phyloP scores from a whole-genome alignment of 176 grass and related monocot species.

The Pharus latifolius region DNA sequence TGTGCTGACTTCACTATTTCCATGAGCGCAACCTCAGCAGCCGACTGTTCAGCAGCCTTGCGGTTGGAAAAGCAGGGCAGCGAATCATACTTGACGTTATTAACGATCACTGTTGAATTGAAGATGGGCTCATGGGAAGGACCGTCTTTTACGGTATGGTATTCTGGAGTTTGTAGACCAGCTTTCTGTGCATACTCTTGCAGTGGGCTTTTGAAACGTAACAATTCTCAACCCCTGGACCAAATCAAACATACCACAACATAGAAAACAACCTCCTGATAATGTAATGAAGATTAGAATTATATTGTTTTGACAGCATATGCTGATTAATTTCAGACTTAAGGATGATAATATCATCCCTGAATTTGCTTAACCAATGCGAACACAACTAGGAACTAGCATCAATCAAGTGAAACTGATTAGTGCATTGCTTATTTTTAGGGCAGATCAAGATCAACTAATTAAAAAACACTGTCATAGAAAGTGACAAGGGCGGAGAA shows the following conservation, averaged over 20 bases:
- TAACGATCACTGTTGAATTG: conserved; percentile 68
- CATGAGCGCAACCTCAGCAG: conserved; percentile 68
- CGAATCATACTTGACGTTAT: conserved; percentile 57
- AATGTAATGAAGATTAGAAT: no score
- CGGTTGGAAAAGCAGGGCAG: conserved; percentile 75
- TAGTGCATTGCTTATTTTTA: no score
- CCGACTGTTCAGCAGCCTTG: conserved; percentile 82
- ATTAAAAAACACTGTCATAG: no score
- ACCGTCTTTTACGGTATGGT: conserved; percentile 75
- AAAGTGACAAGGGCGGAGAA: no score
- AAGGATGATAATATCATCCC: no score
- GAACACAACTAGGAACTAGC: no score
- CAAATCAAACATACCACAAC: background rate
- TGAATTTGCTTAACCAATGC: no score
- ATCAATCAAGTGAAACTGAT: no score
- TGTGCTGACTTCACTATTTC: conserved; percentile 16
- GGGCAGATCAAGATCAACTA: no score
- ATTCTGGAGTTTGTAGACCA: conserved; percentile 61
- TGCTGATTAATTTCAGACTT: no score
- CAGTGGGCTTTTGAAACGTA: conserved; percentile 88
- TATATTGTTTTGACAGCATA: no score
- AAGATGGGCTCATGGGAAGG: conserved; percentile 86
- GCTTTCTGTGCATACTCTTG: conserved; percentile 80
- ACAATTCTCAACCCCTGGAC: conserved; percentile 71
- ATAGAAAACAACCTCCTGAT: conserved; percentile 15